phyloP scores from a whole-genome alignment of 2,329 filamentous ascomycete species.

The Aureobasidium sp. region DNA sequence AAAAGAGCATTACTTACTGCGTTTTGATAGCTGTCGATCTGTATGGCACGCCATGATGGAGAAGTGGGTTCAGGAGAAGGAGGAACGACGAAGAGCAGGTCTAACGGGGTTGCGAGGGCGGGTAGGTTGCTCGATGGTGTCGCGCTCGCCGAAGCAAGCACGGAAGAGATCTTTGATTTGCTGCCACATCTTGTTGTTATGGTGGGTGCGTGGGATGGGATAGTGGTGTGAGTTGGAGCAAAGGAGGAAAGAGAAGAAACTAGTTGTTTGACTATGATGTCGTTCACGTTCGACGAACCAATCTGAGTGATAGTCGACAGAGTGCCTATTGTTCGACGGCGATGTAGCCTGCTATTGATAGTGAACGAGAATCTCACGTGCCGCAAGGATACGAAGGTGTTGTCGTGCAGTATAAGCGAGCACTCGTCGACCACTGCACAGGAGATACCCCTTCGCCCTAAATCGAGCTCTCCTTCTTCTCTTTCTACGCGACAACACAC shows the following conservation, averaged over 20 bases:
- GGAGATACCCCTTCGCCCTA: neutral
- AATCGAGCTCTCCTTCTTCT: neutral
- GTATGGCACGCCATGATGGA: neutral
- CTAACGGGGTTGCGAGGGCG: neutral
- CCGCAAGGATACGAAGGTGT: neutral
- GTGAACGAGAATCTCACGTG: neutral
- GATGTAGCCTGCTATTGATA: neutral
- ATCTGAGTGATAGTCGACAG: neutral
- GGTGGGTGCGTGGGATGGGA: neutral
- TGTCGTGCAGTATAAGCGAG: neutral
- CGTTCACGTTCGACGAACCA: neutral
- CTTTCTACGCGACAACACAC: neutral
- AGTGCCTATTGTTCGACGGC: neutral
- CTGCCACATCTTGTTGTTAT: neutral
- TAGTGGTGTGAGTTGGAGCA: neutral
- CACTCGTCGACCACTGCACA: neutral
- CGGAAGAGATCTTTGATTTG: neutral
- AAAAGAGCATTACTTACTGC: neutral
- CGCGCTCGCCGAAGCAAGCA: neutral
- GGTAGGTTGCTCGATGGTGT: neutral
- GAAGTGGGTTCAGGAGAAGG: neutral
- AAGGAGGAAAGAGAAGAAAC: neutral
- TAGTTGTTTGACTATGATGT: neutral
- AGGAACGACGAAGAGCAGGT: slow-evolving; percentile 1
- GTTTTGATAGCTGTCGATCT: neutral